Percentiles rank a stretch among this genome's conserved stretches.
These are phyloP conservation scores for Stenocarpella maydis DNA, from an alignment of 2,329 filamentous ascomycete species.

Conservation along the genomic window DNA sequence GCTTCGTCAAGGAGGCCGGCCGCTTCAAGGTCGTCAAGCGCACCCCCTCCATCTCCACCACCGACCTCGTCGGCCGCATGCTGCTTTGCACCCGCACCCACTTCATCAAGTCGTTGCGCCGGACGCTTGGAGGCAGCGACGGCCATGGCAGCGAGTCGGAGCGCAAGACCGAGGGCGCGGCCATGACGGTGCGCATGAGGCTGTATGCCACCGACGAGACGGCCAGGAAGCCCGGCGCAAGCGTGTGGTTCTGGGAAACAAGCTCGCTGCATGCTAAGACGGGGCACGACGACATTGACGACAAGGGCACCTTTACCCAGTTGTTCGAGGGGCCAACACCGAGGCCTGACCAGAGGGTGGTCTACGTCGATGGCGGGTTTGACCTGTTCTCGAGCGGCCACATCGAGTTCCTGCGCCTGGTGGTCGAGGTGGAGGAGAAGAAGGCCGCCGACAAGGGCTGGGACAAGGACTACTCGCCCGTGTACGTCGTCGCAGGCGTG, in stretches of 20 bases:
- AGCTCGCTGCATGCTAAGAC: slow-evolving; percentile 56
- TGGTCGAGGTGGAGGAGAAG: slow-evolving; percentile 76
- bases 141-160: slow-evolving; percentile 75
- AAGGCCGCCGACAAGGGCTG: slow-evolving; percentile 74
- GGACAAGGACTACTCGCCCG: slow-evolving; percentile 82
- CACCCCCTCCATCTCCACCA: slow-evolving; percentile 95
- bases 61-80: slow-evolving; percentile 98
- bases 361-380: slow-evolving; percentile 97
- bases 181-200: slow-evolving; percentile 79
- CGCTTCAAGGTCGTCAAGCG: slow-evolving; percentile 97
- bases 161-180: slow-evolving; percentile 66
- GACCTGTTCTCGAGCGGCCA: slow-evolving; percentile 97
- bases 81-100: slow-evolving; percentile 93
- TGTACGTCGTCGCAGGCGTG: slow-evolving; percentile 90
- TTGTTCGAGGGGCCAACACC: slow-evolving; percentile 77
- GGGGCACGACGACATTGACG: slow-evolving; percentile 55
- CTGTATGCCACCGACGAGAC: slow-evolving; percentile 90
- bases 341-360: slow-evolving; percentile 79
- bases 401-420: slow-evolving; percentile 89
- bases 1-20: slow-evolving; percentile 92
- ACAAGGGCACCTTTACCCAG: slow-evolving; percentile 70
- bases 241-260: slow-evolving; percentile 85
- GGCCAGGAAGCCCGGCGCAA: slow-evolving; percentile 78
- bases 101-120: slow-evolving; percentile 84
- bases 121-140: slow-evolving; percentile 73